Evolutionary conservation across 768 basidiomycete species (phyloP), one percentile per base, ranked within the genome.

Genomic region (Boletus rufocinnamomeus): DNA sequence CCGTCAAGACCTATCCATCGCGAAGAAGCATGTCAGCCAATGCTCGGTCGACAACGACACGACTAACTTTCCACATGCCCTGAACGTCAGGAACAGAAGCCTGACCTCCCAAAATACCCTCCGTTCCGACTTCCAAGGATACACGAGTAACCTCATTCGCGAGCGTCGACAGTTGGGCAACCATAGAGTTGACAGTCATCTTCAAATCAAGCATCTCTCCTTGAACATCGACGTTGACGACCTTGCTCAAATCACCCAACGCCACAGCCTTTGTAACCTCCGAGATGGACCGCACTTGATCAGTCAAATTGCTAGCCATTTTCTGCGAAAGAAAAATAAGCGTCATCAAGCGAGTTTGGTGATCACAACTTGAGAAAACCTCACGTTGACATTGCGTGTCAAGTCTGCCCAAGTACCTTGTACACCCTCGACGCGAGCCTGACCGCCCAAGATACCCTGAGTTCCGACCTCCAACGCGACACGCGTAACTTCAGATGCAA

Each of bases 351-450:
- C 32, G 6, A 35, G 13, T 11, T 13, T 43, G 27, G 10, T 2
- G 25, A 34, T 3, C 48, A 28, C n/a, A 37, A 17, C 43, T 6
- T 5, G 49, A 23, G 59, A 46, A 52, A 52, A n/a, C 28, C 59
- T 52, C 69, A 92, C 90, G 72, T 97, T 97, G 68, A 97, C 94
- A 58, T 91, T 92, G 56, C 88, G 78, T 1, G 93, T 95, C 72
- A 97, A 79, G 68, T 92, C 89, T 21, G 88, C 86, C 95, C 95
- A 97, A 9, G 93, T 94, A 19, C 95, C 95, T 71, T 94, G 90
- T 0, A 95, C 93, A 68, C 91, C 92, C 61, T 91, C 87, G 37
- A 96, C 95, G 35, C 82, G 84, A 11, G 95, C 95, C 69, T 95
- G 93, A 54, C 93, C 93, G 59, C 95, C 93, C 63, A 95, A 77